A percentile compares a stretch with the other conserved stretches of the same genome.
Evolutionary conservation across 2,329 filamentous ascomycete species (phyloP).

Genomic region (Hymenoscyphus repandus): DNA sequence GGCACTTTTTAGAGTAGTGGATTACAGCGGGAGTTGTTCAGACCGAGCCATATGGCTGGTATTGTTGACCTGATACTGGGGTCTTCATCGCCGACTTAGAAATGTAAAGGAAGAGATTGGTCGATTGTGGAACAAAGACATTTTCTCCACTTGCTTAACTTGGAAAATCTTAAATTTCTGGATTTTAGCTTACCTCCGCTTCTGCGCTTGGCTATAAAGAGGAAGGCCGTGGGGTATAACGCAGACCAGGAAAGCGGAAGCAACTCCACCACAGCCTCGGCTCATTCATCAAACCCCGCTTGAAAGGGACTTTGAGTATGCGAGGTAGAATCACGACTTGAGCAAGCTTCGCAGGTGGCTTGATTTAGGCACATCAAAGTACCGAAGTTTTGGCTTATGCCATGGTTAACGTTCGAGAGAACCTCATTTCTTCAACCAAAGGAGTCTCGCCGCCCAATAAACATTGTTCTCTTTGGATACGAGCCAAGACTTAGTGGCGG

Average conservation of each 20-base stretch:
- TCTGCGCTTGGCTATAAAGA: neutral
- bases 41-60: too few species aligned
- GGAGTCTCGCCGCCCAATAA: neutral
- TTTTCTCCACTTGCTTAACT: neutral
- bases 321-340: neutral
- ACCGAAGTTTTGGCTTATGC: neutral
- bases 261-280: neutral
- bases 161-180: too few species aligned
- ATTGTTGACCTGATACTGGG: neutral
- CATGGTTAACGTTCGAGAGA: neutral
- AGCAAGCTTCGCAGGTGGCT: neutral
- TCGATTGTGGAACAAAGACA: neutral
- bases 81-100: neutral
- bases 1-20: too few species aligned
- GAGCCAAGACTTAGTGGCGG: too few species aligned
- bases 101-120: neutral
- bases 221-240: neutral
- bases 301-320: neutral
- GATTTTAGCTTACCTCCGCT: too few species aligned
- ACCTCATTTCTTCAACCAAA: too few species aligned
- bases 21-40: neutral
- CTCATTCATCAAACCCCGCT: neutral
- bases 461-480: neutral
- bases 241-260: neutral
- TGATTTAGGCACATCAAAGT: neutral